Evolutionary conservation across 169 alveolate genomes (phyloP), one percentile per base, ranked within the genome.

Genomic region (Fabrea salina): DNA sequence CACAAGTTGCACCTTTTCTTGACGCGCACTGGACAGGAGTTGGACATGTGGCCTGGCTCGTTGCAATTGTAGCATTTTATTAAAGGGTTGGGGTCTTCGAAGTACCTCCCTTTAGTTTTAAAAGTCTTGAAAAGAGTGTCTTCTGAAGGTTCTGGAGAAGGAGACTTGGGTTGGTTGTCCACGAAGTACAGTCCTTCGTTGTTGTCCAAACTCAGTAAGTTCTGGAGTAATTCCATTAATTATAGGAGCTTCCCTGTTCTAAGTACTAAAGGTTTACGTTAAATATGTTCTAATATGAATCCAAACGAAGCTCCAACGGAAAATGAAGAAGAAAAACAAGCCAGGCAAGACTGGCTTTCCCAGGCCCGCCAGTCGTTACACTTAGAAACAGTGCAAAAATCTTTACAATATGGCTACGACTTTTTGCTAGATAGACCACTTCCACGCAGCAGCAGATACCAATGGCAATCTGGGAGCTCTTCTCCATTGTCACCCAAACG

Each of bases 11-110:
- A 61, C 1, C 74, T 13, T 16, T 33, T 33, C 50, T 61, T 61
- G 74, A 61, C 16, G 49, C 19, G 3, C 32, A n/a, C 39, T 33
- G 41, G 74, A 5, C 74, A 61, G 39, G 74, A 30, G 25, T 30
- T 30, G 16, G 74, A 61, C 74, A 61, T 61, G 39, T 61, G 74
- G 27, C 74, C 74, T 13, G 11, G 25, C 3, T 61, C 41, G 3
- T 61, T 61, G 74, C 74, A 61, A 5, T 61, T 61, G 49, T 32
- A 61, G 25, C 74, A 61, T 27, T 37, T 61, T 61, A 61, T 61
- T 11, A 61, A 27, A 33, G 74, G 74, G 32, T 61, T 61, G 11
- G 74, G 74, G 44, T 35, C 50, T 61, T 61, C 74, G 3, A 32
- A 61, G 50, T 61, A 61, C 25, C 74, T 22, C 1, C 74, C 74